phyloP scores from a whole-genome alignment of 1,139 yeast species.

The Hemisphaericaspora xylanilytica region DNA sequence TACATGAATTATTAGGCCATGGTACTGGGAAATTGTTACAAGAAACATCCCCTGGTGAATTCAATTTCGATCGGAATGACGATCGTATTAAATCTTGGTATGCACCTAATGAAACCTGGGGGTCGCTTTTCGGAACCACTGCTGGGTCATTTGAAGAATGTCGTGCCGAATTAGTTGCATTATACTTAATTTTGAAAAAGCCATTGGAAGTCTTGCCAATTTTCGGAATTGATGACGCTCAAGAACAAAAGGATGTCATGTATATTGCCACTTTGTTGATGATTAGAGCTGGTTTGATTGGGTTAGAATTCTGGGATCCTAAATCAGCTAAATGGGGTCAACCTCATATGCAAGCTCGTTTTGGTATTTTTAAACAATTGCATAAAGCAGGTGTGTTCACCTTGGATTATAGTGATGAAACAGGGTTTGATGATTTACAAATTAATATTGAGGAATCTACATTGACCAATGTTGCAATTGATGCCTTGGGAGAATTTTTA shows the following conservation, averaged over 20 bases:
- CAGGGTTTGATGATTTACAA: slow-evolving; percentile 55
- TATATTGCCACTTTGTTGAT: slow-evolving; percentile 70
- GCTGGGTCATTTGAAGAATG: slow-evolving; percentile 92
- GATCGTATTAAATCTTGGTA: slow-evolving; percentile 70
- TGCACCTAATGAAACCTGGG: slow-evolving; percentile 85
- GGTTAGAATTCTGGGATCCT: slow-evolving; percentile 87
- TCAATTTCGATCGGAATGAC: slow-evolving; percentile 68
- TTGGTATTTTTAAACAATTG: slow-evolving; percentile 75
- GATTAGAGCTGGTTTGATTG: slow-evolving; percentile 85
- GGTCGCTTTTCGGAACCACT: slow-evolving; percentile 73
- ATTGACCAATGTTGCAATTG: slow-evolving; percentile 63
- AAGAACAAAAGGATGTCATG: slow-evolving; percentile 62
- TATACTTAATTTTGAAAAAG: slow-evolving; percentile 70
- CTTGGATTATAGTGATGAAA: slow-evolving; percentile 47
- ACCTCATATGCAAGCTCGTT: slow-evolving; percentile 94
- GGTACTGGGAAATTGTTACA: slow-evolving; percentile 82
- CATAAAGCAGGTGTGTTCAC: slow-evolving; percentile 66
- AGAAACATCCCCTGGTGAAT: slow-evolving; percentile 60
- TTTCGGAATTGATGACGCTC: slow-evolving; percentile 59
- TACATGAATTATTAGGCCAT: slow-evolving; percentile 89
- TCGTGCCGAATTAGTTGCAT: slow-evolving; percentile 87
- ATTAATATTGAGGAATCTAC: slow-evolving; percentile 58
- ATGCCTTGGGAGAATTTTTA: slow-evolving; percentile 70
- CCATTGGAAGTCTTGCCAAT: slow-evolving; percentile 58
- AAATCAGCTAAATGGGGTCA: slow-evolving; percentile 83